These are phyloP conservation scores for Marsdenia floribunda DNA, from an alignment of 257 asterid genomes.

Conservation along the genomic window DNA sequence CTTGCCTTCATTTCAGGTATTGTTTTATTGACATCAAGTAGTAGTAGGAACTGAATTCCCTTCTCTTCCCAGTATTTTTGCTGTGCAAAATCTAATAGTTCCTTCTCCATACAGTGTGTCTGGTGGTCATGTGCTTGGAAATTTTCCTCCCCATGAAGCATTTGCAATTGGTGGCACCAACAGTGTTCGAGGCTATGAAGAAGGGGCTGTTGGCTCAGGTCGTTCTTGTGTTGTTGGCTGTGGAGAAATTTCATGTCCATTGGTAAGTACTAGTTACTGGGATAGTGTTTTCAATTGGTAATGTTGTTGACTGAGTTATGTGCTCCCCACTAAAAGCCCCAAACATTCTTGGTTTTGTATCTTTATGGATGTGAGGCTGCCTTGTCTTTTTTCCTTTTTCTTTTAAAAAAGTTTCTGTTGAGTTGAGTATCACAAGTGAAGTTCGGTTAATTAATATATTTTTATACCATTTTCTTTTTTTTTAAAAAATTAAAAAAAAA, in stretches of 20 bases:
- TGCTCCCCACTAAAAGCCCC: background rate
- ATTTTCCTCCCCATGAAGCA: slow-evolving; percentile 97
- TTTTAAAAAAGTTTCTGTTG: too few relatives aligned
- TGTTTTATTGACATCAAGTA: background rate
- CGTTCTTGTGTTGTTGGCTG: slow-evolving; percentile 78
- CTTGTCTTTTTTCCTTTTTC: background rate
- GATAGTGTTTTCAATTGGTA: background rate
- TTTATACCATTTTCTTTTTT: background rate
- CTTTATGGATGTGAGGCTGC: background rate
- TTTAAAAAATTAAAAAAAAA: too few relatives aligned
- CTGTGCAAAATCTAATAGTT: slow-evolving; percentile 16
- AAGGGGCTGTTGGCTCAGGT: slow-evolving; percentile 94
- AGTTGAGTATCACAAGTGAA: background rate
- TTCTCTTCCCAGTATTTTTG: slow-evolving; percentile 4
- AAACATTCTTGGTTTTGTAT: background rate
- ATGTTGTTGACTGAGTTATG: background rate
- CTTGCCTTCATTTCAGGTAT: slow-evolving; percentile 63
- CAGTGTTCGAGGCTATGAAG: slow-evolving; percentile 96
- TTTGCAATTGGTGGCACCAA: slow-evolving; percentile 96
- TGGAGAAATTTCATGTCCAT: slow-evolving; percentile 86
- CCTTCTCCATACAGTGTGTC: slow-evolving; percentile 48
- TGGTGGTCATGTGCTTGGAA: slow-evolving; percentile 85
- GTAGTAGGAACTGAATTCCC: background rate
- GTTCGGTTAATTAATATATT: background rate
- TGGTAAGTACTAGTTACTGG: slow-evolving; percentile 43